These are phyloP conservation scores for Abortiporus biennis DNA, from an alignment of 1,284 basidiomycete genomes.

Conservation along the genomic window DNA sequence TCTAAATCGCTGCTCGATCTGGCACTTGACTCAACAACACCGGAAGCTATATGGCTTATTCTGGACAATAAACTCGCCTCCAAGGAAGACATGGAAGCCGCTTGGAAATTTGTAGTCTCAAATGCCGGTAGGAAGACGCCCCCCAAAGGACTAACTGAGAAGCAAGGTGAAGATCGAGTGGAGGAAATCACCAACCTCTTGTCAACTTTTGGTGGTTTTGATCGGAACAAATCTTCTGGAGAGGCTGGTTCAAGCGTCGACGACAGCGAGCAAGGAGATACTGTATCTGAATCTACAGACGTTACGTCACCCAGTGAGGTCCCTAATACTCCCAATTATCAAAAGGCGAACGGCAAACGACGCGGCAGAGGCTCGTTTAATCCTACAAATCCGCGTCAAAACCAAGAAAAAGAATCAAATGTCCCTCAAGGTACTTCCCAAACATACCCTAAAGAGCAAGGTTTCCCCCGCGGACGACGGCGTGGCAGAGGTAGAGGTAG, in stretches of 20 bases:
- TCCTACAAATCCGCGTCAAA: background rate
- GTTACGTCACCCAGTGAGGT: too few species aligned
- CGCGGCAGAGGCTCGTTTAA: background rate
- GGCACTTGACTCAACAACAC: conserved; percentile 50
- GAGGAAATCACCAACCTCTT: conserved; percentile 51
- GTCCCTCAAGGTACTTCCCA: too few species aligned
- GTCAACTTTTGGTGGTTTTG: conserved; percentile 44
- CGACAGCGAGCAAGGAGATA: background rate
- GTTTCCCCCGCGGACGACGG: conserved; percentile 5
- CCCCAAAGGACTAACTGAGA: conserved; percentile 21
- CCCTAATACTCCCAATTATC: too few species aligned
- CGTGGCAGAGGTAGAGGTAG: conserved; percentile 13
- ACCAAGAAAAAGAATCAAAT: too few species aligned
- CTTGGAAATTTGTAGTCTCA: conserved; percentile 44
- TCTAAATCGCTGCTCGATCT: conserved; percentile 42
- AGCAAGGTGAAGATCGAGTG: conserved; percentile 29
- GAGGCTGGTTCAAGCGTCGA: background rate
- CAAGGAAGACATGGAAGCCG: conserved; percentile 39
- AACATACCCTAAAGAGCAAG: background rate
- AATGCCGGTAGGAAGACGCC: conserved; percentile 24
- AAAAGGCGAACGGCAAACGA: background rate
- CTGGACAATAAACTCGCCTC: conserved; percentile 50
- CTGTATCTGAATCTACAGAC: background rate
- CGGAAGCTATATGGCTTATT: conserved; percentile 56
- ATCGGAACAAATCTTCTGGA: background rate